phyloP scores from a whole-genome alignment of 352 stramenopile species.

The Globisporangium barbulae region DNA sequence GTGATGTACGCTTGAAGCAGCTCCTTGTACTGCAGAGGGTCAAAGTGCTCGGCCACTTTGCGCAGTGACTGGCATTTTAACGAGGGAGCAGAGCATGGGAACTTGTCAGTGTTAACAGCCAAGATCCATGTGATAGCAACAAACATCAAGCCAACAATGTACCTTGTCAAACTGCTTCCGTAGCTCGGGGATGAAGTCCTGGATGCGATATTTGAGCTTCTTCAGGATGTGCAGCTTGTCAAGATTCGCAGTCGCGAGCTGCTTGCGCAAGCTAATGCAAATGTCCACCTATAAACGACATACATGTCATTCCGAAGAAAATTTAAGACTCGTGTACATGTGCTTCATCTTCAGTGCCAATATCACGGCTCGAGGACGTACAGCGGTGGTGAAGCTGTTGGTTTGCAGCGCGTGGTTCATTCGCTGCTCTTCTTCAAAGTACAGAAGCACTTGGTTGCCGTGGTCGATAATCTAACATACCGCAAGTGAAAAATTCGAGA shows the following conservation, averaged over 20 bases:
- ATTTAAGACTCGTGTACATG: neutral
- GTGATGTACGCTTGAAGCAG: conserved; percentile 81
- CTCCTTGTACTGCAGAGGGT: conserved; percentile 73
- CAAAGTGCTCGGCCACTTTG: conserved; percentile 64
- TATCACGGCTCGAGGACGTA: conserved; percentile 19
- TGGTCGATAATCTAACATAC: conserved; percentile 54
- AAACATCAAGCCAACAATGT: neutral
- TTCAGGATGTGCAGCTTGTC: conserved; percentile 53
- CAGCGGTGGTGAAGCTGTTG: conserved; percentile 65
- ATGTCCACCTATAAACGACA: conserved; percentile 56
- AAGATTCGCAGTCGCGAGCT: conserved; percentile 40
- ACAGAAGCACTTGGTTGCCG: conserved; percentile 36
- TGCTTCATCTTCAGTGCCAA: neutral
- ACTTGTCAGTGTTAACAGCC: neutral
- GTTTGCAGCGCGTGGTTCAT: conserved; percentile 71
- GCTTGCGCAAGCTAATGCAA: conserved; percentile 54
- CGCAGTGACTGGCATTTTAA: conserved; percentile 49
- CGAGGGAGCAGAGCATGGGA: neutral
- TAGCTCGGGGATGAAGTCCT: conserved; percentile 75
- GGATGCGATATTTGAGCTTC: conserved; percentile 56
- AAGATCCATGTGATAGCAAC: neutral
- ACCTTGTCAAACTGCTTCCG: conserved; percentile 74
- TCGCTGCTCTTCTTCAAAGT: conserved; percentile 72
- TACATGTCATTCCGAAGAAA: neutral
- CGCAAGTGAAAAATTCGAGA: neutral